Percentiles rank a stretch among this genome's conserved stretches.
Evolutionary conservation across 2,329 filamentous ascomycete genomes (phyloP).

Genomic region (Epichloe elymi): DNA sequence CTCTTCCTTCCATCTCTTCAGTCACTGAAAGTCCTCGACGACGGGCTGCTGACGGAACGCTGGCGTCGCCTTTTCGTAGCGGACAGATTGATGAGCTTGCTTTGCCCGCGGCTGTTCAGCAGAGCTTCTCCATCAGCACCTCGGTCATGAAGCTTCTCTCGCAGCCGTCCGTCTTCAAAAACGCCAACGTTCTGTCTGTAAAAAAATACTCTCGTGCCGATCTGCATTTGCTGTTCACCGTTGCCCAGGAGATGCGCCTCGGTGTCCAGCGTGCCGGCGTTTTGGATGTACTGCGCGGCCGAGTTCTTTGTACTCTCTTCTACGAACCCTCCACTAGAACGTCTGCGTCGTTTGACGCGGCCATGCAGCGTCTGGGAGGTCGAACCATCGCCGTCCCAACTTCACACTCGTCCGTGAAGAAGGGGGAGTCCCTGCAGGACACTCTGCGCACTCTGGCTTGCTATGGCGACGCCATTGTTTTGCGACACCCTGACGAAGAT

Average conservation of each 20-base stretch:
- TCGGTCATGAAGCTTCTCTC: constrained; percentile 61
- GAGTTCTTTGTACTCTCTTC: constrained; percentile 85
- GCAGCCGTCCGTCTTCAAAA: constrained; percentile 70
- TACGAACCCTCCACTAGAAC: constrained; percentile 96
- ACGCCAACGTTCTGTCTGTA: constrained; percentile 81
- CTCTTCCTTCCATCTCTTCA: constrained; percentile 23
- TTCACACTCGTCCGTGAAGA: constrained; percentile 74
- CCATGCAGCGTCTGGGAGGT: constrained; percentile 95
- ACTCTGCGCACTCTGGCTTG: constrained; percentile 86
- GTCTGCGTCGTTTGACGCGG: constrained; percentile 89
- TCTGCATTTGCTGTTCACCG: constrained; percentile 85
- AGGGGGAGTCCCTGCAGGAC: constrained; percentile 89
- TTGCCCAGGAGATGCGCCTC: constrained; percentile 94
- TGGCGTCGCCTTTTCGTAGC: constrained; percentile 13
- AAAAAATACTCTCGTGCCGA: constrained; percentile 80
- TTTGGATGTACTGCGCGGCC: constrained; percentile 72
- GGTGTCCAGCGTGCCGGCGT: constrained; percentile 88
- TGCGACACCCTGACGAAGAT: constrained; percentile 76
- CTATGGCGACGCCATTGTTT: constrained; percentile 90
- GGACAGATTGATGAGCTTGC: constrained; percentile 31
- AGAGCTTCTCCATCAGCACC: constrained; percentile 40
- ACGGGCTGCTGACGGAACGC: constrained; percentile 13
- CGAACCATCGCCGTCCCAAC: constrained; percentile 73
- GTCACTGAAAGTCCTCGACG: constrained; percentile 23
- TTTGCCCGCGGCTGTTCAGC: constrained; percentile 33